Conservation (phyloP, 176 grass and related monocot species). For the Triticum turgidum region DNA sequence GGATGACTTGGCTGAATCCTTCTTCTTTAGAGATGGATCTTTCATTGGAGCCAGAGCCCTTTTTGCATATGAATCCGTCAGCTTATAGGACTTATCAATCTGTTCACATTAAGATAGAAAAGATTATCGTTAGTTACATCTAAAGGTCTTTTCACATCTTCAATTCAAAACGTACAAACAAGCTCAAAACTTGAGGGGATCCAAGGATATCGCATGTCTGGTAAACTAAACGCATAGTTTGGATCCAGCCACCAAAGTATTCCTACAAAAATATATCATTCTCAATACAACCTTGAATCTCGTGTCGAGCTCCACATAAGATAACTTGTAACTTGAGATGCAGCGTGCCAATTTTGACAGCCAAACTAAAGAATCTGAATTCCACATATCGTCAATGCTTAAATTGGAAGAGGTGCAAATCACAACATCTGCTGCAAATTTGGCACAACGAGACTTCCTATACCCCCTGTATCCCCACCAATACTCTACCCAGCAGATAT, state of each 20-base stretch:
- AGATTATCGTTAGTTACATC: constrained; percentile 19
- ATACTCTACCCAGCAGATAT: neutral
- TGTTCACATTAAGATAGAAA: constrained; percentile 35
- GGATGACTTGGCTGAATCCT: constrained; percentile 41
- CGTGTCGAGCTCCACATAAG: neutral
- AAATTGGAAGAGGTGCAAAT: constrained; percentile 12
- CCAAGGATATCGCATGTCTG: neutral
- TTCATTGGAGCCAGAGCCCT: constrained; percentile 48
- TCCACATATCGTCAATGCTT: neutral
- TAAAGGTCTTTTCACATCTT: constrained; percentile 13
- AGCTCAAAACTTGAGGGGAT: neutral
- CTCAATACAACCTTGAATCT: neutral
- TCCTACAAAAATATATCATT: neutral
- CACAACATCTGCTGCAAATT: neutral
- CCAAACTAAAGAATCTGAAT: constrained; percentile 3
- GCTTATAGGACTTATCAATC: constrained; percentile 68
- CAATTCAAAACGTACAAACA: constrained; percentile 1
- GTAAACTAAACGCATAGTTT: neutral
- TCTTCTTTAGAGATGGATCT: constrained; percentile 61
- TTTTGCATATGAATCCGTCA: constrained; percentile 55
- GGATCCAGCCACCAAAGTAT: constrained; percentile 3
- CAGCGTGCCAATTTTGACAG: neutral
- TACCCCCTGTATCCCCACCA: neutral
- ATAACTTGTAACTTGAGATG: constrained; percentile 12
- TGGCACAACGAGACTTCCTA: constrained; percentile 2